phyloP scores from a whole-genome alignment of 345 rosid genomes.

The Citrus cavaleriei region DNA sequence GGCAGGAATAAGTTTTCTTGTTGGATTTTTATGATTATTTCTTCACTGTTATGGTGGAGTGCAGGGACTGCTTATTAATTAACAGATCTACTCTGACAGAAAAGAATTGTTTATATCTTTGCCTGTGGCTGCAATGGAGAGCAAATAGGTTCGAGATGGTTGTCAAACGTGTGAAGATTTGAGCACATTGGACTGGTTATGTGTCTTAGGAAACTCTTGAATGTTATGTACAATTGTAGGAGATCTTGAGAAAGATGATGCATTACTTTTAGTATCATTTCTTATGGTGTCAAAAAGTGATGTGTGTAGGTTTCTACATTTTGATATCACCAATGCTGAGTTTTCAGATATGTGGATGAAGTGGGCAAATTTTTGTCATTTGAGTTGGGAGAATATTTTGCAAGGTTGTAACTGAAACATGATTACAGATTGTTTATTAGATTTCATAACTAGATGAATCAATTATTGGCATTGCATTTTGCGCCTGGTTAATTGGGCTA shows the following conservation, averaged over 20 bases:
- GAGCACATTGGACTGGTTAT: constrained; percentile 15
- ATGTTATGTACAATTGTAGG: constrained; percentile 22
- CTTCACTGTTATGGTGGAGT: constrained; percentile 19
- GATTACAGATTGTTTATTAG: not conserved
- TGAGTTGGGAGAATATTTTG: not conserved
- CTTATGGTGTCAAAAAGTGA: not conserved
- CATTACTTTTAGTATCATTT: constrained; percentile 1
- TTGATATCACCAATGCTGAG: constrained; percentile 9
- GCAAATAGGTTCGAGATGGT: constrained; percentile 9
- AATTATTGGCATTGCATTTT: too few relatives aligned
- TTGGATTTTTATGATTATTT: not conserved
- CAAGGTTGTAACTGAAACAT: not conserved
- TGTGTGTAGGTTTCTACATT: not conserved
- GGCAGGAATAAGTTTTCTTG: constrained; percentile 1
- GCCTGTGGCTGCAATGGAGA: constrained; percentile 16
- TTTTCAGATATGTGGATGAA: constrained; percentile 7
- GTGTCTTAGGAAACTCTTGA: constrained; percentile 16
- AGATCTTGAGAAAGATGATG: constrained; percentile 12
- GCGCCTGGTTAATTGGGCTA: too few relatives aligned
- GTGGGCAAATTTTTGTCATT: not conserved
- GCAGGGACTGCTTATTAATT: constrained; percentile 1
- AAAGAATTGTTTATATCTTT: not conserved
- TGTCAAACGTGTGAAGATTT: constrained; percentile 4
- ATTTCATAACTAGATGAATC: too few relatives aligned
- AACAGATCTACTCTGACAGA: constrained; percentile 4